Percentiles rank a stretch among this genome's conserved stretches.
Conservation (phyloP, 208 protist genomes). For the Vickermania ingenoplastis region DNA sequence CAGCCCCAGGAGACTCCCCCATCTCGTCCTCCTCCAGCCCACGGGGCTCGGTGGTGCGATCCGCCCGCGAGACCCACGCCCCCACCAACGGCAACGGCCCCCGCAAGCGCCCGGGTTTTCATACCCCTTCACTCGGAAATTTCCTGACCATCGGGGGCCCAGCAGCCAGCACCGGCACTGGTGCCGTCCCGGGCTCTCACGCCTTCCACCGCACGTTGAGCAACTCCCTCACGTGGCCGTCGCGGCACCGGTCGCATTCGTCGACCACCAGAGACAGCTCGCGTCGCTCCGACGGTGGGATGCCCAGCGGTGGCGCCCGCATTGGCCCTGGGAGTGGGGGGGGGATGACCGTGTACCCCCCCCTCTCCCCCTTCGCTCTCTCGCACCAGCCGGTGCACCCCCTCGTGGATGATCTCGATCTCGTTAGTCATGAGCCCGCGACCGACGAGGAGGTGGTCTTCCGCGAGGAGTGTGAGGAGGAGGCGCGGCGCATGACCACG, state of each 20-base stretch:
- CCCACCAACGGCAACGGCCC: background rate
- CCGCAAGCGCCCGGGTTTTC: background rate
- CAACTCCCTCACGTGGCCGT: background rate
- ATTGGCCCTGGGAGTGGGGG: no score
- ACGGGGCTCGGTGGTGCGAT: background rate
- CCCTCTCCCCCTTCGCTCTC: background rate
- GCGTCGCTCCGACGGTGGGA: background rate
- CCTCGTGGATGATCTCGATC: background rate
- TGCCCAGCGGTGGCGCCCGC: background rate
- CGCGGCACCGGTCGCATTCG: background rate
- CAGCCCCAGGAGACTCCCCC: no score
- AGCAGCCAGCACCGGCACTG: background rate
- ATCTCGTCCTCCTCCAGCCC: background rate
- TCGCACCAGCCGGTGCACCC: background rate
- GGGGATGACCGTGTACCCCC: no score
- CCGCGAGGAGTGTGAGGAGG: slow-evolving; percentile 27
- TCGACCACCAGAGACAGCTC: background rate
- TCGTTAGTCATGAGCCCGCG: slow-evolving; percentile 1
- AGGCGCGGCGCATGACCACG: slow-evolving; percentile 25
- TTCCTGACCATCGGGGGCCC: background rate
- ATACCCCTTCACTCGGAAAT: background rate
- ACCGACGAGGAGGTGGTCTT: slow-evolving; percentile 9
- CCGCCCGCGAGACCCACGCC: background rate
- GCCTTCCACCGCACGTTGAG: background rate
- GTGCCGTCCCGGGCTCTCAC: background rate